These are phyloP conservation scores for Myxozyma geophila DNA, from an alignment of 805 yeast genomes.

Conservation along the genomic window DNA sequence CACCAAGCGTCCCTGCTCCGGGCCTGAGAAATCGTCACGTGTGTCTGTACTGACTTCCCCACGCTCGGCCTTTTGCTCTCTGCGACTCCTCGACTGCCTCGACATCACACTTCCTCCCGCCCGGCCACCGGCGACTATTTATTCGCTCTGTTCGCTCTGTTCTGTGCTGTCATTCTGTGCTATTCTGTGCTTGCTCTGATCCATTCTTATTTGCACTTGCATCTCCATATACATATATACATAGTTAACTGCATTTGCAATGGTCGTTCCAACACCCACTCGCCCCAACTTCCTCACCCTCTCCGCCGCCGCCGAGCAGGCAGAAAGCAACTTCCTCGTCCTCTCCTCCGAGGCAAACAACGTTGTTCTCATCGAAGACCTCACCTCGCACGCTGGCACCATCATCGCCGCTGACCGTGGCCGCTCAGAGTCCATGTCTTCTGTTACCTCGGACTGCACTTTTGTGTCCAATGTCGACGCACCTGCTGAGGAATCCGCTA, in stretches of 20 bases:
- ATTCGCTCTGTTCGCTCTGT: background rate
- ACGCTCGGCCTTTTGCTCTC: background rate
- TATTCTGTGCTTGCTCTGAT: background rate
- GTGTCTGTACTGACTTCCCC: background rate
- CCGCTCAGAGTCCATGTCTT: slow-evolving; percentile 16
- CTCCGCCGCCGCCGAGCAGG: slow-evolving; percentile 1
- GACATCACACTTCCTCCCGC: background rate
- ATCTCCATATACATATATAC: background rate
- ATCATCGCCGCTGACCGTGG: slow-evolving; percentile 1
- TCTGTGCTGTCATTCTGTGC: background rate
- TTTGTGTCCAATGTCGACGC: slow-evolving; percentile 7
- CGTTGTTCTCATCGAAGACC: slow-evolving; percentile 5
- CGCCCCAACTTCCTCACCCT: slow-evolving; percentile 6
- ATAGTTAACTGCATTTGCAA: background rate
- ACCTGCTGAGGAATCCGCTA: background rate
- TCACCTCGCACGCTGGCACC: background rate
- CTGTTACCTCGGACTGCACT: background rate
- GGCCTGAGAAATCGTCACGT: background rate
- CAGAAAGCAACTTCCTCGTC: slow-evolving; percentile 2
- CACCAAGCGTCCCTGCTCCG: background rate
- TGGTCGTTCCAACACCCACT: background rate
- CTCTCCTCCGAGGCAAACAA: slow-evolving; percentile 9
- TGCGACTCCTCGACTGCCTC: too few relatives aligned
- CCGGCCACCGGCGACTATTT: background rate
- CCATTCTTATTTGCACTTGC: background rate